phyloP scores from a whole-genome alignment of 306 rosid genomes.

The Ormosia semicastrata region DNA sequence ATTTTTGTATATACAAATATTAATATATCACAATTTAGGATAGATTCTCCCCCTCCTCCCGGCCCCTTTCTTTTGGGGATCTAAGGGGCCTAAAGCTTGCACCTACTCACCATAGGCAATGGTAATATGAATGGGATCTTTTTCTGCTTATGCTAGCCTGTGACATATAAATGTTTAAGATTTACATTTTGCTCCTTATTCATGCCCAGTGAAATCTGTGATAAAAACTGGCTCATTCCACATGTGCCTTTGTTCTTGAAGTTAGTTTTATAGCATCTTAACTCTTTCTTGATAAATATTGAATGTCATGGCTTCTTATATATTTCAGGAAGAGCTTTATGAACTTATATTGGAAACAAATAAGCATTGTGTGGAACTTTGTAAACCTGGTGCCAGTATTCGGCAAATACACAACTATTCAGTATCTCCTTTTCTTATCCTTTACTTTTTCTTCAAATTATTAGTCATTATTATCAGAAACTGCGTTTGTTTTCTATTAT shows the following conservation, averaged over 20 bases:
- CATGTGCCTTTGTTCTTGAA: conserved; percentile 5
- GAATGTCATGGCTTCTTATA: conserved; percentile 13
- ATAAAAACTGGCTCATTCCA: conserved; percentile 11
- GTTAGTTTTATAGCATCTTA: not conserved
- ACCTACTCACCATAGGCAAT: not conserved
- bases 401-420: conserved; percentile 78
- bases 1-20: not conserved
- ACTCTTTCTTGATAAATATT: not conserved
- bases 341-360: conserved; percentile 77
- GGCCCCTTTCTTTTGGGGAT: not conserved
- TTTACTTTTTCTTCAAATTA: not conserved
- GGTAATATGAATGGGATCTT: not conserved
- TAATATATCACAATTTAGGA: conserved; percentile 20
- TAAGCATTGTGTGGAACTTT: conserved; percentile 78
- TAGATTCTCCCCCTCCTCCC: not conserved
- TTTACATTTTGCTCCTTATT: not conserved
- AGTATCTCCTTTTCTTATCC: conserved; percentile 44
- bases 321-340: conserved; percentile 84
- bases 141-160: not conserved
- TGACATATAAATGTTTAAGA: conserved; percentile 4
- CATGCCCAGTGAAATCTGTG: not conserved
- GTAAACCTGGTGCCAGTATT: conserved; percentile 83
- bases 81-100: not conserved
- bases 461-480: conserved; percentile 5
- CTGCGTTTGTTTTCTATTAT: not conserved